Conservation (phyloP, 2,329 filamentous ascomycete genomes). For the Elsinoe arachidis region DNA sequence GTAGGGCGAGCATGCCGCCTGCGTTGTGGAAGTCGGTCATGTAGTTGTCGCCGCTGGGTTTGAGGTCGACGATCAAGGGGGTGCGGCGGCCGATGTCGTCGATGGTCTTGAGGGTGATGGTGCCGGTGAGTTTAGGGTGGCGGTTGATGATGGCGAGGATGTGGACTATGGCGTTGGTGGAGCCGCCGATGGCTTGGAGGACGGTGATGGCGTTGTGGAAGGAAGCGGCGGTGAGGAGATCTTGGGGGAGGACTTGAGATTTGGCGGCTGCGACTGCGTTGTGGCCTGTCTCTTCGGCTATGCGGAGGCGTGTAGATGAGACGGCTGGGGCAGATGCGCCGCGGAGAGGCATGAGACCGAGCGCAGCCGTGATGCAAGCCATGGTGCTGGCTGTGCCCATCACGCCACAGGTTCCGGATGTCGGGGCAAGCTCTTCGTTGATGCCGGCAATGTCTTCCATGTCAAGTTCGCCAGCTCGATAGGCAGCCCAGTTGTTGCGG, state of each 20-base stretch:
- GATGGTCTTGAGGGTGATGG: slow-evolving; percentile 38
- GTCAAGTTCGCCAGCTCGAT: slow-evolving; percentile 56
- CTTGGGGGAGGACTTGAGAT: slow-evolving; percentile 34
- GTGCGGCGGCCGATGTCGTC: slow-evolving; percentile 41
- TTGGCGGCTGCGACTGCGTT: slow-evolving; percentile 39
- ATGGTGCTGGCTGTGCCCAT: slow-evolving; percentile 52
- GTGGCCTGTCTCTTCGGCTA: slow-evolving; percentile 47
- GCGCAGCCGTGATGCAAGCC: slow-evolving; percentile 44
- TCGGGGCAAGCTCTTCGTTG: slow-evolving; percentile 66
- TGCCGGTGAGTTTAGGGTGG: slow-evolving; percentile 39
- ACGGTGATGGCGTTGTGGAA: slow-evolving; percentile 41
- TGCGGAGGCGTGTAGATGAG: slow-evolving; percentile 41
- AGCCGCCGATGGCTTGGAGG: slow-evolving; percentile 38
- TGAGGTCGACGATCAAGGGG: slow-evolving; percentile 43
- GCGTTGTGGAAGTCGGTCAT: slow-evolving; percentile 49
- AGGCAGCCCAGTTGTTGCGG: slow-evolving; percentile 63
- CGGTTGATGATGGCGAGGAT: slow-evolving; percentile 41
- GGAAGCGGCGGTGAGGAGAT: slow-evolving; percentile 38
- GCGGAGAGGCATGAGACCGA: slow-evolving; percentile 46
- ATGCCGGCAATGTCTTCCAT: slow-evolving; percentile 63
- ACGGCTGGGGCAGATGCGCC: slow-evolving; percentile 48
- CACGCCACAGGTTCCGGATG: slow-evolving; percentile 49
- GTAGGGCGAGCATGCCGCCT: slow-evolving; percentile 42
- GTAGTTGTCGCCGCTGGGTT: slow-evolving; percentile 43
- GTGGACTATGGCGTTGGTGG: slow-evolving; percentile 37